phyloP scores from a whole-genome alignment of 352 stramenopile genomes.

The Phytophthora ohioensis region DNA sequence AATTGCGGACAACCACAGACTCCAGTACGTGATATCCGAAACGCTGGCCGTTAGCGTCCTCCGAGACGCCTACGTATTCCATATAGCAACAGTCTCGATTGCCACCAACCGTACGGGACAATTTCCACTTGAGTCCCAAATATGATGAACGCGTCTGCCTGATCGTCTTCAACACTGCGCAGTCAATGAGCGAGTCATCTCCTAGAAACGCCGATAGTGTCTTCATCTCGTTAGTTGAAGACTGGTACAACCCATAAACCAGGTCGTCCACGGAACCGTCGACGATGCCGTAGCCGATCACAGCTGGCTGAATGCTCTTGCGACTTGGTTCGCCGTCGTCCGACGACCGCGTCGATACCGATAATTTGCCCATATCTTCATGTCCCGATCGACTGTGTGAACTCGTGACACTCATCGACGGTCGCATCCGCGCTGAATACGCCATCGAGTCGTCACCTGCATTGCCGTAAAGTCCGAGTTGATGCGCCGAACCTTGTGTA shows the following conservation, averaged over 20 bases:
- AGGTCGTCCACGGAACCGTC: slow-evolving; percentile 63
- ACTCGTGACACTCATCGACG: slow-evolving; percentile 41
- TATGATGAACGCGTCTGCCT: slow-evolving; percentile 62
- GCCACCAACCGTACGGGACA: slow-evolving; percentile 70
- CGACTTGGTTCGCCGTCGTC: slow-evolving; percentile 48
- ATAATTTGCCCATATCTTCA: slow-evolving; percentile 30
- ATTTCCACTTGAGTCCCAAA: slow-evolving; percentile 79
- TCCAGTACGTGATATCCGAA: slow-evolving; percentile 78
- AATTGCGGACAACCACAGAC: slow-evolving; percentile 66
- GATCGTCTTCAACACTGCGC: slow-evolving; percentile 67
- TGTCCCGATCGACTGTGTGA: slow-evolving; percentile 36
- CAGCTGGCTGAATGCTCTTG: slow-evolving; percentile 53
- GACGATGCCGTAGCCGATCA: slow-evolving; percentile 59
- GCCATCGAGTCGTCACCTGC: slow-evolving; percentile 29
- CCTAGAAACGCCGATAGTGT: slow-evolving; percentile 54
- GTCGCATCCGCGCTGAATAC: slow-evolving; percentile 34
- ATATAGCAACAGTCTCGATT: slow-evolving; percentile 80
- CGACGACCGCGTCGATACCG: slow-evolving; percentile 38
- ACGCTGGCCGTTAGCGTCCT: slow-evolving; percentile 60
- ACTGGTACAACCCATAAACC: slow-evolving; percentile 63
- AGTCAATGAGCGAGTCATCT: slow-evolving; percentile 72
- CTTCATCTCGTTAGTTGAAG: slow-evolving; percentile 67
- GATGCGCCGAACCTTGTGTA: slow-evolving; percentile 33
- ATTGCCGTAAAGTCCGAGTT: slow-evolving; percentile 53
- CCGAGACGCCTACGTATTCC: slow-evolving; percentile 70